phyloP scores from a whole-genome alignment of 1,284 basidiomycete species.

The Amylostereum areolatum region DNA sequence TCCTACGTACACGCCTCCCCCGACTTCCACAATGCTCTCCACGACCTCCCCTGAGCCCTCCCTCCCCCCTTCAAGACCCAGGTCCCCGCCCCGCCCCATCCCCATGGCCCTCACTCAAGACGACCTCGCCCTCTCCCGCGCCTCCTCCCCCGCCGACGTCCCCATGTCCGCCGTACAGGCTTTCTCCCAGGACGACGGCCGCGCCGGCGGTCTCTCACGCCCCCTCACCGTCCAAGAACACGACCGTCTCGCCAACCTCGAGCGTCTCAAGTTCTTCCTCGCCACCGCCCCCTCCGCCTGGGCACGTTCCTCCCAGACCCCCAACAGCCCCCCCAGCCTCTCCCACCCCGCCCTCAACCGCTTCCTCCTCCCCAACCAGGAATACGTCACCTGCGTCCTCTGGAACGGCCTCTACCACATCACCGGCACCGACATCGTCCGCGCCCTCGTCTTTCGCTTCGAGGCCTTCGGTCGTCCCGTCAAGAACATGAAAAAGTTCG shows the following conservation, averaged over 20 bases:
- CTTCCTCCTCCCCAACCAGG: constrained; percentile 78
- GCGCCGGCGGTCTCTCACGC: constrained; percentile 38
- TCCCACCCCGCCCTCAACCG: constrained; percentile 73
- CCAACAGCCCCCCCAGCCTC: constrained; percentile 25
- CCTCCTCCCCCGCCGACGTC: constrained; percentile 7
- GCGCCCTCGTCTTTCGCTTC: constrained; percentile 84
- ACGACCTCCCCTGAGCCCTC: too few species aligned
- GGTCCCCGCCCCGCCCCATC: too few species aligned
- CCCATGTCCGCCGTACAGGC: constrained; percentile 10
- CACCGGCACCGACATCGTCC: constrained; percentile 86
- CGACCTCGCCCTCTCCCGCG: constrained; percentile 9
- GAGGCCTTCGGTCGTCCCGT: constrained; percentile 83
- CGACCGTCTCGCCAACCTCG: constrained; percentile 64
- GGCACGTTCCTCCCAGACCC: constrained; percentile 23
- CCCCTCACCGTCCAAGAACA: constrained; percentile 57
- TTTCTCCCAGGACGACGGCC: constrained; percentile 6
- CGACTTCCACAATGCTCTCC: too few species aligned
- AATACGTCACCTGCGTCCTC: constrained; percentile 84
- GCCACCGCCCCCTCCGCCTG: constrained; percentile 77
- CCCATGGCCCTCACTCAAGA: constrained; percentile 9
- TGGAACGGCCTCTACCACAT: constrained; percentile 90
- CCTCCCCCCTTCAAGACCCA: too few species aligned
- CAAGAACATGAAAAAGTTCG: constrained; percentile 85
- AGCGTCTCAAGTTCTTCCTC: constrained; percentile 80
- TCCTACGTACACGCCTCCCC: too few species aligned